Conservation (phyloP, 1,284 basidiomycete species). For the Schizophyllum amplum region DNA sequence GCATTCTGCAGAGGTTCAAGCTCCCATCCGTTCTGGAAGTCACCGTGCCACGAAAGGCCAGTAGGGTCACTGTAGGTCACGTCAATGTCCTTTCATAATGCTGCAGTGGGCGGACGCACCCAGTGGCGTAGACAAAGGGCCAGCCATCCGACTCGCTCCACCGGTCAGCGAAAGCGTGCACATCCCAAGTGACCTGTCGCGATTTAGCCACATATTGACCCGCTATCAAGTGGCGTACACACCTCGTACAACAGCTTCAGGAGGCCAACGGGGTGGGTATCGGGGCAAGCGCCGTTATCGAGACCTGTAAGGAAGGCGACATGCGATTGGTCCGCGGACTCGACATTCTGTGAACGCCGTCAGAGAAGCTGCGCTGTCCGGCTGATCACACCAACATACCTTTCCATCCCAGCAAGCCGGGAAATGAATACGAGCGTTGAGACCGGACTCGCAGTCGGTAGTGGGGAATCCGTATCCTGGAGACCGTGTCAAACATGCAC, state of each 20-base stretch:
- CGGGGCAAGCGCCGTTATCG: conserved; percentile 39
- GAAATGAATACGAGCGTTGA: neutral
- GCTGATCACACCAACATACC: neutral
- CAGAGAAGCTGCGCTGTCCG: conserved; percentile 7
- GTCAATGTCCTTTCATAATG: too few species aligned
- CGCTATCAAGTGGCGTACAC: neutral
- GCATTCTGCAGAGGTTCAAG: conserved; percentile 32
- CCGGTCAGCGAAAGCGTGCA: conserved; percentile 25
- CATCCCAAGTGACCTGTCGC: conserved; percentile 28
- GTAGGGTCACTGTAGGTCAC: conserved; percentile 28
- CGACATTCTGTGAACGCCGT: conserved; percentile 14
- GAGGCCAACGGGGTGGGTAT: conserved; percentile 33
- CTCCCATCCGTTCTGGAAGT: conserved; percentile 40
- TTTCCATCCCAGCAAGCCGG: neutral
- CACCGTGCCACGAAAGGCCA: conserved; percentile 41
- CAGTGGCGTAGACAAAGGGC: conserved; percentile 37
- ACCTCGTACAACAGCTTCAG: conserved; percentile 42
- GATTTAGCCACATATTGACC: neutral
- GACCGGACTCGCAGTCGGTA: conserved; percentile 31
- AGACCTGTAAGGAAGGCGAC: conserved; percentile 23
- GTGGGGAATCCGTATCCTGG: conserved; percentile 26
- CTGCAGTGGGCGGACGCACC: conserved; percentile 18
- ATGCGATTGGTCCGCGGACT: conserved; percentile 27
- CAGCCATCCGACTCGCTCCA: conserved; percentile 29
- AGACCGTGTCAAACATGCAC: neutral